phyloP scores from a whole-genome alignment of 2,329 filamentous ascomycete genomes.

The Fusarium decemcellulare region DNA sequence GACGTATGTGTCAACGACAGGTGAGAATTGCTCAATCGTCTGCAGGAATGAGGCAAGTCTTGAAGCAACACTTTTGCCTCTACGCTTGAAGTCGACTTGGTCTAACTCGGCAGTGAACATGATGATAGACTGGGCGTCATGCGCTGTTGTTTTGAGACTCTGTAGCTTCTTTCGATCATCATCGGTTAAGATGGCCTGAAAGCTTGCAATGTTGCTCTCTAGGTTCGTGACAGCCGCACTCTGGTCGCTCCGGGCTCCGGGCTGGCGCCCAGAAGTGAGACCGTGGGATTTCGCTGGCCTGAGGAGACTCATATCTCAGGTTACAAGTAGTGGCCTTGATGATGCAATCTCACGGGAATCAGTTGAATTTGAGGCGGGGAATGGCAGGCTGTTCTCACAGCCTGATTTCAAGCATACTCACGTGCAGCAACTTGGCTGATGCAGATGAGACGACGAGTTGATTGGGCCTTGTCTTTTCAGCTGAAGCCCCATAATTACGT shows the following conservation, averaged over 20 bases:
- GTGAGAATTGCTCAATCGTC: conserved; percentile 29
- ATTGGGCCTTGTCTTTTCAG: no score
- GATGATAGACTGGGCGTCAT: conserved; percentile 33
- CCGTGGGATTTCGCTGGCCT: not conserved
- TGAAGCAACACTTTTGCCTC: conserved; percentile 31
- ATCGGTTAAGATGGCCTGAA: conserved; percentile 24
- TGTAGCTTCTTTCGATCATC: conserved; percentile 28
- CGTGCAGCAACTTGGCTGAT: no score
- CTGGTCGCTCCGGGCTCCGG: not conserved
- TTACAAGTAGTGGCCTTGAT: not conserved
- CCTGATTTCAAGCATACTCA: no score
- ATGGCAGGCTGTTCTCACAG: no score
- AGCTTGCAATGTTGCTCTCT: conserved; percentile 5
- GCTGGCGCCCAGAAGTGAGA: not conserved
- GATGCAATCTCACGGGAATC: no score
- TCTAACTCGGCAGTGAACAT: conserved; percentile 30
- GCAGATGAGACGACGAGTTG: no score
- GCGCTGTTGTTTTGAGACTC: not conserved
- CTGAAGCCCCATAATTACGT: no score
- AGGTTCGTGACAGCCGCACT: not conserved
- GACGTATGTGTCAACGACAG: conserved; percentile 19
- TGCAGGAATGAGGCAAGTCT: conserved; percentile 27
- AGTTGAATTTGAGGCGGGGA: no score
- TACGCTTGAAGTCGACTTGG: not conserved
- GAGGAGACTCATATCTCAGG: not conserved